A percentile compares a stretch with the other conserved stretches of the same genome.
These are phyloP conservation scores for Anthostomella pinea DNA, from an alignment of 2,329 filamentous ascomycete species.

Conservation along the genomic window DNA sequence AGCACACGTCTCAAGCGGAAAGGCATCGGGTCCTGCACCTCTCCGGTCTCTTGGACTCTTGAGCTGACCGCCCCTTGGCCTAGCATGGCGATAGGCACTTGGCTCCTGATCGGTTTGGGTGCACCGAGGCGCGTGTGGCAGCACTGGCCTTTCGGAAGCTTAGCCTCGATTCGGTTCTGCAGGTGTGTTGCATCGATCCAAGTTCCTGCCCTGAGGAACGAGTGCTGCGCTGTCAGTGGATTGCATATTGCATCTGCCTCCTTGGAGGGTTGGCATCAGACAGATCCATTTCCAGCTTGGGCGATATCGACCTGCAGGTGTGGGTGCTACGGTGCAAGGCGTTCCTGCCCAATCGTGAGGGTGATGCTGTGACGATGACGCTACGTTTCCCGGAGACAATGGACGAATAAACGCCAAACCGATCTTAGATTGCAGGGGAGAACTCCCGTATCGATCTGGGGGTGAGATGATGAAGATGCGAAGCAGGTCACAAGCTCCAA, in stretches of 20 bases:
- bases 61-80: conserved; percentile 18
- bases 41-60: conserved; percentile 15
- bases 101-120: conserved; percentile 23
- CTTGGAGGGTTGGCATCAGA: conserved; percentile 9
- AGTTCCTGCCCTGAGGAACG: conserved; percentile 21
- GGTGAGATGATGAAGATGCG: no score
- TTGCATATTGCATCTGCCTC: conserved; percentile 18
- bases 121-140: conserved; percentile 26
- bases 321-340: background rate
- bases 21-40: conserved; percentile 25
- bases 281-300: conserved; percentile 15
- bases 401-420: no score
- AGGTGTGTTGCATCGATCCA: conserved; percentile 28
- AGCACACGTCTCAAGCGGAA: conserved; percentile 9
- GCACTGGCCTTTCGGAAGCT: conserved; percentile 25
- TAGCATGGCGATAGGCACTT: conserved; percentile 20
- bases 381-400: conserved; percentile 6
- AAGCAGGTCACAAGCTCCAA: no score
- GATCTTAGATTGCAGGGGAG: no score
- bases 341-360: background rate
- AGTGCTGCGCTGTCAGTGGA: conserved; percentile 17
- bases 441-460: no score
- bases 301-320: conserved; percentile 15
- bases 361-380: background rate
- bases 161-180: conserved; percentile 24